Evolutionary conservation across 2,329 filamentous ascomycete genomes (phyloP), one percentile per base, ranked within the genome.

Genomic region (Laburnicola sp.): DNA sequence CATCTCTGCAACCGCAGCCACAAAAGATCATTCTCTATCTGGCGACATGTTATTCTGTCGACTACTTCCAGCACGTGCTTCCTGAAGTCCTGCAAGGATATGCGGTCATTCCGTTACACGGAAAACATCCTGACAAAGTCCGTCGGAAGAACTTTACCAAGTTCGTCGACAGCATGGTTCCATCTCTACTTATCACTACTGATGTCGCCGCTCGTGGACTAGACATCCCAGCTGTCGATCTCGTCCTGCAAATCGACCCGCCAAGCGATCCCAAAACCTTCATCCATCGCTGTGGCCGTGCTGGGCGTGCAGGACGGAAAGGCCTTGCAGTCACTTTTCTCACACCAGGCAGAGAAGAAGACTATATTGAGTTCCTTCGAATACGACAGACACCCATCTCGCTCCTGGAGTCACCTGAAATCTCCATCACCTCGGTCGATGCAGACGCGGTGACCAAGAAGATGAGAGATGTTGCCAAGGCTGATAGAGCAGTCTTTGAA

Each of bases 31-130:
- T 99, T 47, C 80, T 97, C 46, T 99, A 97, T 69, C 80, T 97
- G 22, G 95, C 92, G 0, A 97, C 93, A 2, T 97, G 94, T 70
- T 92, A 91, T 28, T 89, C 89, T 0, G 94, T 99, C 53, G 93
- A 97, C 72, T 97, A 97, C 74, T 95, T 96, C 70, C 86, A 92
- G 53, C 83, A 91, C 60, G 78, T 96, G 4, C 78, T 99, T 1
- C 88, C 89, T 0, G 74, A 80, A 2, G 75, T 97, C 4, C 76
- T 99, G 0, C 87, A 88, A 1, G 64, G 81, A 1, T 89, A 90
- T 64, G 77, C 82, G 0, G 76, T 96, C 2, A 82, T 96, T 6
- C 88, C 92, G 0, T 78, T 99, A 0, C 94, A 99, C 66, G 94
- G 94, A 31, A 97, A 97, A 71, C 89, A 96, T 58, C 87, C 89